These are phyloP conservation scores for Epichloe scottii DNA, from an alignment of 2,329 filamentous ascomycete genomes.

Conservation along the genomic window DNA sequence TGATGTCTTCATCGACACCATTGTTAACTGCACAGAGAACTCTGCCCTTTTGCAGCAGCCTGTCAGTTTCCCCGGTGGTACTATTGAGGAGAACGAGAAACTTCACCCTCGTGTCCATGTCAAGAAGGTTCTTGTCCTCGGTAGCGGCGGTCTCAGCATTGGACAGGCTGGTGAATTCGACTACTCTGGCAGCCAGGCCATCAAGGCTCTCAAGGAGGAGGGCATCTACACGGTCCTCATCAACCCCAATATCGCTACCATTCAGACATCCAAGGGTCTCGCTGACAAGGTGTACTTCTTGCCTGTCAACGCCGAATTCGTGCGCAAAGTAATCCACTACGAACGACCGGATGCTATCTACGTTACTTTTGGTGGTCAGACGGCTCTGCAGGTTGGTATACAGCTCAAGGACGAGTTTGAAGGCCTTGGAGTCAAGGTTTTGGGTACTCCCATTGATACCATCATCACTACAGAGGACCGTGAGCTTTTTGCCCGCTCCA, in stretches of 20 bases:
- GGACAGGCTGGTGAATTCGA: conserved; percentile 98
- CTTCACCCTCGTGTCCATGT: conserved; percentile 68
- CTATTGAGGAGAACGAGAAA: conserved; percentile 63
- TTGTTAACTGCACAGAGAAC: conserved; percentile 58
- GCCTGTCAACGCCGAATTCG: conserved; percentile 91
- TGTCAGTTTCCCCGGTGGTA: conserved; percentile 79
- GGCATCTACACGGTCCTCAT: conserved; percentile 97
- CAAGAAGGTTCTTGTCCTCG: conserved; percentile 90
- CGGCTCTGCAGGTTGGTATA: conserved; percentile 90
- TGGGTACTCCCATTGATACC: conserved; percentile 93
- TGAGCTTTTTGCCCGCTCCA: conserved; percentile 92
- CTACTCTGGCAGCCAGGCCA: conserved; percentile 95
- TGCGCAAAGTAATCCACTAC: conserved; percentile 91
- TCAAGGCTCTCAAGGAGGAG: conserved; percentile 96
- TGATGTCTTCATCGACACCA: conserved; percentile 86
- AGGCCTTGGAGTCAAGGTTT: conserved; percentile 77
- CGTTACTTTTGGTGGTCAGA: conserved; percentile 95
- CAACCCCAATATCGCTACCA: conserved; percentile 98
- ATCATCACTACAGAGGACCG: conserved; percentile 98
- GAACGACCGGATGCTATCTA: conserved; percentile 96
- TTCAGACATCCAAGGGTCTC: conserved; percentile 94
- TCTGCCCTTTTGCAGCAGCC: conserved; percentile 54
- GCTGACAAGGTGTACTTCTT: conserved; percentile 99
- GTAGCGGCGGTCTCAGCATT: conserved; percentile 90
- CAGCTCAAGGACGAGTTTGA: conserved; percentile 97